These are phyloP conservation scores for Fusarium sp. DNA, from an alignment of 2,329 filamentous ascomycete genomes.

Conservation along the genomic window DNA sequence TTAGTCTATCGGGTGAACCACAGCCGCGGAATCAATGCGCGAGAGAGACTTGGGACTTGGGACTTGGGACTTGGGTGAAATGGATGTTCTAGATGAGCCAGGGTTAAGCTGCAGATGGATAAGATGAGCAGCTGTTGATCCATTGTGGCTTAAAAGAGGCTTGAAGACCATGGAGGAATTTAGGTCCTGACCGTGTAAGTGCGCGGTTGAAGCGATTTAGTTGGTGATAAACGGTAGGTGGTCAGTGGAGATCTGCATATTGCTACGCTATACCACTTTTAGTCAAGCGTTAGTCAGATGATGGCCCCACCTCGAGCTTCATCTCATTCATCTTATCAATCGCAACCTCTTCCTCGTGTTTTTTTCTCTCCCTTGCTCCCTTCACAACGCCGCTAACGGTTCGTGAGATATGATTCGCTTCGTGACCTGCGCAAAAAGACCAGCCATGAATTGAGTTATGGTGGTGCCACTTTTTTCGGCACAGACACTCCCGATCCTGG, in stretches of 20 bases:
- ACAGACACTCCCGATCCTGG: slow-evolving; percentile 16
- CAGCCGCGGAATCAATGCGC: slow-evolving; percentile 26
- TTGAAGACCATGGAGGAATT: slow-evolving; percentile 31
- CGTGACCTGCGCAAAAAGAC: background rate
- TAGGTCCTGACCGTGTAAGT: slow-evolving; percentile 23
- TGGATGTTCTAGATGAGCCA: slow-evolving; percentile 8
- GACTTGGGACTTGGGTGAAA: background rate
- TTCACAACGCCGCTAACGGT: slow-evolving; percentile 4
- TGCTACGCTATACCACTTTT: background rate
- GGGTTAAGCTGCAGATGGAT: slow-evolving; percentile 23
- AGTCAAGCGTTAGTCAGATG: background rate
- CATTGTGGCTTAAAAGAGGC: slow-evolving; percentile 35
- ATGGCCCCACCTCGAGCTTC: slow-evolving; percentile 19
- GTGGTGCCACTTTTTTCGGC: slow-evolving; percentile 15
- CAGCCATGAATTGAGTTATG: slow-evolving; percentile 8
- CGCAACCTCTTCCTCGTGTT: slow-evolving; percentile 13
- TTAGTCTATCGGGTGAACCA: slow-evolving; percentile 15
- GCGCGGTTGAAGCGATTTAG: slow-evolving; percentile 5
- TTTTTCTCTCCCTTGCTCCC: too few species aligned
- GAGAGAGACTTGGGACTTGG: background rate
- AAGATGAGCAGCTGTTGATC: slow-evolving; percentile 25
- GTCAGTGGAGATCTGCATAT: slow-evolving; percentile 7
- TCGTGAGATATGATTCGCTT: slow-evolving; percentile 18
- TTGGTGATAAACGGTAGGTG: background rate
- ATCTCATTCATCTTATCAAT: slow-evolving; percentile 49